phyloP scores from a whole-genome alignment of 2,329 filamentous ascomycete genomes.

The Aureobasidium sp. region DNA sequence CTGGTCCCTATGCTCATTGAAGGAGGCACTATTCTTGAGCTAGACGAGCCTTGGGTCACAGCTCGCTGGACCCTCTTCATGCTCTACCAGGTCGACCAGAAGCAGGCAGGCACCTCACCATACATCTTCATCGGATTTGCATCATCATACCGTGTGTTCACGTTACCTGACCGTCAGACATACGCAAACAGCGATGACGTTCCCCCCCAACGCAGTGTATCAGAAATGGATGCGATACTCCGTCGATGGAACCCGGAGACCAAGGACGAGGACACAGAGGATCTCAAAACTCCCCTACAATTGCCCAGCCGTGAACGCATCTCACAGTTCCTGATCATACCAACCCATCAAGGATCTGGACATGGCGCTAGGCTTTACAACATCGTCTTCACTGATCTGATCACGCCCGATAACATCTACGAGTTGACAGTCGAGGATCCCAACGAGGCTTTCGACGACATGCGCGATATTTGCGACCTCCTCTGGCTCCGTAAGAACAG shows the following conservation, averaged over 20 bases:
- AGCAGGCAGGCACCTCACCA: conserved; percentile 21
- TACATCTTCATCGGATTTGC: conserved; percentile 84
- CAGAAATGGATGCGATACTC: conserved; percentile 14
- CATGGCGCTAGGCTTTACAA: conserved; percentile 75
- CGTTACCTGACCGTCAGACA: conserved; percentile 24
- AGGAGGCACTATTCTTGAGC: conserved; percentile 68
- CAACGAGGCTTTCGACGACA: conserved; percentile 73
- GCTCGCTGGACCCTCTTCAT: conserved; percentile 91
- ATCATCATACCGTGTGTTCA: conserved; percentile 77
- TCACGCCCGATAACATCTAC: conserved; percentile 53
- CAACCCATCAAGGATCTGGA: conserved; percentile 73
- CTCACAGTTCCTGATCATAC: conserved; percentile 87
- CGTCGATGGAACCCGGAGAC: conserved; percentile 9
- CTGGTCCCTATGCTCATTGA: conserved; percentile 84
- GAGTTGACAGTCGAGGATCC: conserved; percentile 94
- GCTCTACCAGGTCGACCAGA: conserved; percentile 36
- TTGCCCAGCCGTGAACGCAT: conserved; percentile 74
- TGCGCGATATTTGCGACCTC: conserved; percentile 68
- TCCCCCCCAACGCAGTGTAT: conserved; percentile 22
- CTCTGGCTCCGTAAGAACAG: conserved; percentile 48
- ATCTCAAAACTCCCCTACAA: conserved; percentile 33
- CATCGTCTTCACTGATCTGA: conserved; percentile 63
- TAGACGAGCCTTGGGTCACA: conserved; percentile 62
- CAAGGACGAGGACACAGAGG: neutral
- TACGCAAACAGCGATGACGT: conserved; percentile 25